Conservation (phyloP, 139 green algal species). For the Chlorella vulgaris region DNA sequence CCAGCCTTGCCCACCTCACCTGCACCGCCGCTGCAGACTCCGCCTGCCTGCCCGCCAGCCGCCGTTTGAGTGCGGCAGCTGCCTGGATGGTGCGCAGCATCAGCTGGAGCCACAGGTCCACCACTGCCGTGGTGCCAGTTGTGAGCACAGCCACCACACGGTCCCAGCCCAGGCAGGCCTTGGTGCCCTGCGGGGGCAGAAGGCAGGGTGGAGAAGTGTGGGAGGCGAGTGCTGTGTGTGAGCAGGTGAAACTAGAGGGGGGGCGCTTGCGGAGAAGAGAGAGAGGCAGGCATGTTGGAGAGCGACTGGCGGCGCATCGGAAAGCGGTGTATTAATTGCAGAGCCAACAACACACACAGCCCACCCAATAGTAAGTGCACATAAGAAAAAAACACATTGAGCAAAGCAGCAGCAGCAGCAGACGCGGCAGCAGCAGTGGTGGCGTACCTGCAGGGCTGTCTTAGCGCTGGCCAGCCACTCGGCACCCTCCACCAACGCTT, state of each 20-base stretch:
- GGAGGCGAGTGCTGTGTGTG: neutral
- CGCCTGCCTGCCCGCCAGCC: constrained; percentile 10
- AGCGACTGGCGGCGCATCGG: no score
- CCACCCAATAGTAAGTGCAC: no score
- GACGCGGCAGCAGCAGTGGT: no score
- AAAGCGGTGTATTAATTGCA: no score
- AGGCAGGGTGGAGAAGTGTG: neutral
- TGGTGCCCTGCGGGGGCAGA: constrained; percentile 48
- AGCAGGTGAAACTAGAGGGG: neutral
- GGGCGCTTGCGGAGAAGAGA: neutral
- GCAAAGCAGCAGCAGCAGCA: no score
- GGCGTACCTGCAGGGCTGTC: constrained; percentile 55
- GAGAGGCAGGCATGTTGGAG: no score
- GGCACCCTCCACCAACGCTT: constrained; percentile 8
- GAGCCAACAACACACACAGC: no score
- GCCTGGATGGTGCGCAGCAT: constrained; percentile 57
- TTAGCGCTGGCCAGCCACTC: constrained; percentile 65
- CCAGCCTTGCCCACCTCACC: neutral
- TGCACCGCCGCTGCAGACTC: neutral
- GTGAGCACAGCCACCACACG: constrained; percentile 40
- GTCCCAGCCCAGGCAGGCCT: constrained; percentile 76
- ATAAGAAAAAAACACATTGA: no score
- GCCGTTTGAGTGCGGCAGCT: constrained; percentile 11
- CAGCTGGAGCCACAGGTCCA: constrained; percentile 79
- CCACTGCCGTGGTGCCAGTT: constrained; percentile 67